Base-by-base conservation (phyloP, 129 eudicot species). In the Flaveria sonorensis region DNA sequence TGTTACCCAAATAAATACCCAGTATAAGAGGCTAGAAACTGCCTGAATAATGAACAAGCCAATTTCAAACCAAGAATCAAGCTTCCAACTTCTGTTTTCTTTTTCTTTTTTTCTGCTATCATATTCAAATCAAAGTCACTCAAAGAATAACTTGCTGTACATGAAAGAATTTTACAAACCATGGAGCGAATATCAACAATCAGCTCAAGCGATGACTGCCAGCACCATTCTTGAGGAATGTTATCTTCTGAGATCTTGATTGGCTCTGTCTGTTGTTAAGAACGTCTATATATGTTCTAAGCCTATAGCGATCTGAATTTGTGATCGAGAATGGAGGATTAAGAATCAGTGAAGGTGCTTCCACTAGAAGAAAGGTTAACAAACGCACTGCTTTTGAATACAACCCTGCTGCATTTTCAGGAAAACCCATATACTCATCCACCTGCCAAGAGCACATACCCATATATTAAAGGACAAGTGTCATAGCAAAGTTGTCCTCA, bases 261-360 rank as follows among this genome's bases (percentile, higher is more conserved):
- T 88, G 84, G 76, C 83, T 86, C 74, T 90, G 92, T 85, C 98
- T 77, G 83, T 85, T 89, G 59, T 84, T 90, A 62, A 93, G 83
- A 42, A 85, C 84, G 78, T 88, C 87, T 2, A 93, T 89, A 76
- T 90, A 93, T 45, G 81, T 88, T 78, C 91, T 86, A 52, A 93
- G 87, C 77, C 97, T 86, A 74, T 88, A 87, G 3, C 97, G 91
- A 59, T 93, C 98, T 3, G 97, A 87, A 74, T 83, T 90, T 21
- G 97, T 90, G 73, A 90, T 91, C 26, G 97, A 83, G 75, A 93
- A 90, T 6, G 96, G 98, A 81, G 98, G 97, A 68, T 93, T 93
- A 36, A 93, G 81, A 71, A 89, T 85, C 60, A 93, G 90, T 24
- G 86, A 86, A 19, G 98, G 98, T 23, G 92, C 98, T 87, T 94